Evolutionary conservation across 1,284 basidiomycete genomes (phyloP).

Genomic region (Fomitopsis palustris): DNA sequence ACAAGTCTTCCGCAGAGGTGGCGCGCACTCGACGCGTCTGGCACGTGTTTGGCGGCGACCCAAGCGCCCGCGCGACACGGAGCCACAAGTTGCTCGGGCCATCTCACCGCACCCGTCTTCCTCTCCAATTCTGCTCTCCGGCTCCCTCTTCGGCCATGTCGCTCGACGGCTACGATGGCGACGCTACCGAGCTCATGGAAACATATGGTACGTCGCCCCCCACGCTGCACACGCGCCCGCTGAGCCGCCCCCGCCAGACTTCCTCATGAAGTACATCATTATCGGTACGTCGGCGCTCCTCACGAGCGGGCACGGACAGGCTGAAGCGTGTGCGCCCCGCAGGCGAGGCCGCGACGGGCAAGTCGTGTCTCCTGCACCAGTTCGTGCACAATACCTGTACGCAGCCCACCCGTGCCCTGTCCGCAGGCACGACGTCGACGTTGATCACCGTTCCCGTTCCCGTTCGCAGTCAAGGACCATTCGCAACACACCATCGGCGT

Average conservation of each 20-base stretch:
- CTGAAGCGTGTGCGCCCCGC: neutral
- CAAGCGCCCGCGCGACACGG: neutral
- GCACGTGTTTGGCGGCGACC: neutral
- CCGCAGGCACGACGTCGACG: neutral
- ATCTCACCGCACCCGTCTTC: conserved; percentile 4
- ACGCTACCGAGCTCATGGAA: conserved; percentile 88
- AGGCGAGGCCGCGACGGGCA: conserved; percentile 97
- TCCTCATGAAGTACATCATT: conserved; percentile 96
- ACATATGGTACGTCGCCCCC: conserved; percentile 72
- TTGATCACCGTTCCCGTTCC: neutral
- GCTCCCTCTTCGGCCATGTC: conserved; percentile 11
- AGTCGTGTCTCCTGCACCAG: conserved; percentile 94
- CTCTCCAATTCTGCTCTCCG: conserved; percentile 3
- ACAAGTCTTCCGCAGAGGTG: neutral
- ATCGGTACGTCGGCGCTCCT: conserved; percentile 58
- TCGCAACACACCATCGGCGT: conserved; percentile 98
- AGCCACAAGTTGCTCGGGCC: conserved; percentile 1
- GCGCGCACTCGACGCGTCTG: neutral
- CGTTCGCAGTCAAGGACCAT: conserved; percentile 82
- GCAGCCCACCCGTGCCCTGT: conserved; percentile 2
- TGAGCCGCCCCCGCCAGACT: conserved; percentile 58
- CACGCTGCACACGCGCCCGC: neutral
- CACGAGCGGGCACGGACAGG: neutral
- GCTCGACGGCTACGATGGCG: conserved; percentile 58
- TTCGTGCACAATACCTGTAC: conserved; percentile 93